Evolutionary conservation across 345 rosid species (phyloP), one percentile per base, ranked within the genome.

Genomic region (Gynandropsis gynandra): DNA sequence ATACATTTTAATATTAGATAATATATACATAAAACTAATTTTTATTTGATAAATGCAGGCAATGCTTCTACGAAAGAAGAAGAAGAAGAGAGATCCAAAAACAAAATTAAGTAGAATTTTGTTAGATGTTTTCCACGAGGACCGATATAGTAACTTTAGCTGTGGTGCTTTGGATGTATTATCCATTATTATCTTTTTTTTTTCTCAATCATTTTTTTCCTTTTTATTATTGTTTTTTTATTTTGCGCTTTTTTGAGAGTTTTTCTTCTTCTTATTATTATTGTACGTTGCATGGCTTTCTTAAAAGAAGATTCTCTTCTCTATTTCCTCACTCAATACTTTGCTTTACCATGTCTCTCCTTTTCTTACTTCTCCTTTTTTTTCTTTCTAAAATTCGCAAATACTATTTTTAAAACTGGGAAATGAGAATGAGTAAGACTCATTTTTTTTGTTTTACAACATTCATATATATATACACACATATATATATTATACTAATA

Each of bases 201-300:
- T 20, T 32, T 54, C 46, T 31, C 16, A 7, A 43, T 52, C 34
- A 4, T 10, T 4, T 10, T 10, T 34, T n/a, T 59, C 49, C 49
- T 49, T 61, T 36, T 61, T 43, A 55, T 61, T 61, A 20, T 52
- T 56, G 38, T 32, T 56, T 52, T 50, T 15, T 43, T 47, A 46
- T 43, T 47, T 53, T 54, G 52, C 58, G 50, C 51, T 56, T 47
- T 59, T 64, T 59, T 31, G 58, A 39, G 72, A 52, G 69, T 71
- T 62, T 50, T 39, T 56, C 47, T 66, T 59, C 46, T 50, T 68
- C 66, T n/a, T n/a, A n/a, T 67, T 48, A 67, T 73, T 69, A 70
- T 64, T 75, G 77, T 80, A 76, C 63, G 65, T 71, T 68, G 64
- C 72, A 68, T 83, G 81, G 72, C 76, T 83, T 82, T 80, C 82